Evolutionary conservation across 306 rosid species (phyloP).

Genomic region (Lathyrus oleraceus): DNA sequence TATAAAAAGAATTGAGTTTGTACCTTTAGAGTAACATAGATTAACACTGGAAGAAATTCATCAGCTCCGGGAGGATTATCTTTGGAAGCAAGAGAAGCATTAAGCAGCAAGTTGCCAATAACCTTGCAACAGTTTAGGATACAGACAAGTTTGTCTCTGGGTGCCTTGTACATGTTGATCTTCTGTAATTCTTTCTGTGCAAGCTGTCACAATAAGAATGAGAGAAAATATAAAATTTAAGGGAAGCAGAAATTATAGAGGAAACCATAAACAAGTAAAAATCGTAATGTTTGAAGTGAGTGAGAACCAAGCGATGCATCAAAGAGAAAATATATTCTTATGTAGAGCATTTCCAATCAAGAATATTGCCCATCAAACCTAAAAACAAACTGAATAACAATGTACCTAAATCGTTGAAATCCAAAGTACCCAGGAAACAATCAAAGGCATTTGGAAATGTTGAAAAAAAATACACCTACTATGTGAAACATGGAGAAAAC

Average conservation of each 20-base stretch:
- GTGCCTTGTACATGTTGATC: slow-evolving; percentile 98
- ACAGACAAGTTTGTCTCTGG: slow-evolving; percentile 94
- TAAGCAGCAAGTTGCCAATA: slow-evolving; percentile 77
- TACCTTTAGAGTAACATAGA: slow-evolving; percentile 82
- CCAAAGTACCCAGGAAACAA: slow-evolving; percentile 10
- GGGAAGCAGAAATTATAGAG: slow-evolving; percentile 13
- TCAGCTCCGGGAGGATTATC: slow-evolving; percentile 92
- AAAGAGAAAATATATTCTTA: slow-evolving; percentile 4
- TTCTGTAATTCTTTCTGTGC: slow-evolving; percentile 96
- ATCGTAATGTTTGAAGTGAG: not conserved
- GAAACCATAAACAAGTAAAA: slow-evolving; percentile 19
- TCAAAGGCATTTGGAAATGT: slow-evolving; percentile 25
- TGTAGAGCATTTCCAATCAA: slow-evolving; percentile 24
- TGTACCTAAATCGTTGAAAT: slow-evolving; percentile 7
- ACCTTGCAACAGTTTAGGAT: slow-evolving; percentile 96
- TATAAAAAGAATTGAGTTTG: slow-evolving; percentile 25
- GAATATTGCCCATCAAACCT: slow-evolving; percentile 20
- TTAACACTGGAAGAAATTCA: slow-evolving; percentile 96
- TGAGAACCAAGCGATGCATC: not conserved
- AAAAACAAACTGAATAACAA: not conserved
- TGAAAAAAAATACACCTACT: not conserved
- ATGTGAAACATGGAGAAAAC: slow-evolving; percentile 16
- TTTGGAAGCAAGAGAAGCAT: slow-evolving; percentile 86
- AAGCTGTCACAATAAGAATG: slow-evolving; percentile 60
- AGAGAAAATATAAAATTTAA: slow-evolving; percentile 33